Percentiles rank a stretch among this genome's conserved stretches.
Conservation (phyloP, 2,329 filamentous ascomycete species). For the Ceratocystis variospora region DNA sequence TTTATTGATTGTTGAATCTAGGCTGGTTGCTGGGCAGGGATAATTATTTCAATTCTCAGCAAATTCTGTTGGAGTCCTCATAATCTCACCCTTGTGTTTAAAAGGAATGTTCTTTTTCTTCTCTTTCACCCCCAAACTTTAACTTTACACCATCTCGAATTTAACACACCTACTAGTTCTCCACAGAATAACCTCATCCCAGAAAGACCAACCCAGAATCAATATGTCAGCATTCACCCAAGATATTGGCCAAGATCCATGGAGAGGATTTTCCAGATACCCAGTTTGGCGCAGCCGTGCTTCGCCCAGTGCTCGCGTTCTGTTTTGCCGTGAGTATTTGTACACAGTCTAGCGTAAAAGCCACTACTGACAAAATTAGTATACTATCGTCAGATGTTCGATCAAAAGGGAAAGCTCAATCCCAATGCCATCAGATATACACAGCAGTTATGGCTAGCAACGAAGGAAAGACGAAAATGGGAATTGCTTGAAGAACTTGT, state of each 20-base stretch:
- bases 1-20: too few species aligned
- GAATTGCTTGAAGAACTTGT: slow-evolving; percentile 5
- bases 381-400: slow-evolving; percentile 8
- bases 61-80: too few species aligned
- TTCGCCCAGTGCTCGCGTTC: not conserved
- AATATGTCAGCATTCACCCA: not conserved
- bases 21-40: too few species aligned
- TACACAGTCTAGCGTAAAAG: not conserved
- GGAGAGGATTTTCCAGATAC: not conserved
- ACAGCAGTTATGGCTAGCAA: slow-evolving; percentile 1
- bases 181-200: too few species aligned
- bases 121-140: too few species aligned
- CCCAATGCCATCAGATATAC: not conserved
- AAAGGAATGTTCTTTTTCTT: too few species aligned
- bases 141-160: too few species aligned
- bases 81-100: too few species aligned
- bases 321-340: not conserved
- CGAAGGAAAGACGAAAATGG: slow-evolving; percentile 7
- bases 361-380: not conserved
- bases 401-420: not conserved
- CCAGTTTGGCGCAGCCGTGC: not conserved
- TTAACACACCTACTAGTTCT: too few species aligned
- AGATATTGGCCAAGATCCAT: not conserved
- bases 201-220: not conserved
- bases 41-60: too few species aligned